A percentile compares a stretch with the other conserved stretches of the same genome.
Conservation (phyloP, 768 basidiomycete genomes). For the Suillus tomentosus region DNA sequence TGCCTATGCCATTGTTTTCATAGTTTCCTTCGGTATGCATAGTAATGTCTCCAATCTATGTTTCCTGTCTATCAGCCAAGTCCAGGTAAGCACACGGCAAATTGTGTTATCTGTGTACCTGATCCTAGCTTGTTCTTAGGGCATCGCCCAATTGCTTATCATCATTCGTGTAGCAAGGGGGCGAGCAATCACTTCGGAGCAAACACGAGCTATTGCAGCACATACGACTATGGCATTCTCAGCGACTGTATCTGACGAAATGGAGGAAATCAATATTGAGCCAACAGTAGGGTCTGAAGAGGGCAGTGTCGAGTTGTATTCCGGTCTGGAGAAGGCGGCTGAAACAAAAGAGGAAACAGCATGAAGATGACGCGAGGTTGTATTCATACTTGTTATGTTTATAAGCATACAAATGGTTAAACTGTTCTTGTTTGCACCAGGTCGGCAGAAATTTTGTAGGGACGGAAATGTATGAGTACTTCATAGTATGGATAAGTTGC, state of each 20-base stretch:
- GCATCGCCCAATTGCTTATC: constrained; percentile 37
- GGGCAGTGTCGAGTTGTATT: not conserved
- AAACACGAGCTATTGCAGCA: not conserved
- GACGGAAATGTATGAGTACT: not conserved
- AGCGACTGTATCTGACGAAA: not conserved
- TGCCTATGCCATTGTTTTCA: constrained; percentile 30
- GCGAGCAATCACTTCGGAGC: constrained; percentile 18
- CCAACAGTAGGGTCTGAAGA: not conserved
- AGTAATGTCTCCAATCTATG: constrained; percentile 33
- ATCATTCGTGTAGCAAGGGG: constrained; percentile 38
- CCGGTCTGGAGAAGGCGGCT: not conserved
- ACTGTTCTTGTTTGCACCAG: not conserved
- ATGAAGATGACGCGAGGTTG: not conserved
- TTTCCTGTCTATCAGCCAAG: constrained; percentile 34
- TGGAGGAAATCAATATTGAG: not conserved
- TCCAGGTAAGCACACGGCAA: constrained; percentile 26
- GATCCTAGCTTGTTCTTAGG: constrained; percentile 20
- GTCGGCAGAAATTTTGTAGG: not conserved
- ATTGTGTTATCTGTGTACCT: not conserved
- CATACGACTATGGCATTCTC: constrained; percentile 3
- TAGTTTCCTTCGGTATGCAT: constrained; percentile 32
- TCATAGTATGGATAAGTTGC: not conserved
- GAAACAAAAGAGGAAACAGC: not conserved
- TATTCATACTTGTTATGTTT: not conserved
- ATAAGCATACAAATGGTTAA: not conserved